Conservation (phyloP, 2,329 filamentous ascomycete species). For the Trichoderma afroharzianum region DNA sequence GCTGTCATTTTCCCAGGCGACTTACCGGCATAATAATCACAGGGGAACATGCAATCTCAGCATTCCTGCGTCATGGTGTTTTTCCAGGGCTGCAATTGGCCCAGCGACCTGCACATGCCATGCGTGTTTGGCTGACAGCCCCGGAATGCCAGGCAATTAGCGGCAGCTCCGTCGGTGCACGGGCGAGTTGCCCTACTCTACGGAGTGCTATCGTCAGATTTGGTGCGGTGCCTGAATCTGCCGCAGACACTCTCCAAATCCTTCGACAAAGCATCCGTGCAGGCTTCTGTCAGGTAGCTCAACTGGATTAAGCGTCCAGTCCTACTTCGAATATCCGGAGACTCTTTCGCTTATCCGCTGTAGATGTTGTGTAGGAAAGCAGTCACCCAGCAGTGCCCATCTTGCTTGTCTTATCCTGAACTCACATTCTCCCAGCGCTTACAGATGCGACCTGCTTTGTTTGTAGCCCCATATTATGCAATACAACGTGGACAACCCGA, state of each 20-base stretch:
- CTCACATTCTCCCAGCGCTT: not conserved
- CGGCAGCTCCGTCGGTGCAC: not conserved
- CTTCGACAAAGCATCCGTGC: not conserved
- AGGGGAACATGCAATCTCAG: slow-evolving; percentile 2
- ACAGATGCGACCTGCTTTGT: not conserved
- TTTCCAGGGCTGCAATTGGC: slow-evolving; percentile 2
- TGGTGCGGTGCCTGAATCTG: not conserved
- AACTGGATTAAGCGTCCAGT: not conserved
- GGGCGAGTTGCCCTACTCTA: not conserved
- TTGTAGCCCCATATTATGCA: not conserved
- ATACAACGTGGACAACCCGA: slow-evolving; percentile 4
- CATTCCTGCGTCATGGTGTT: not conserved
- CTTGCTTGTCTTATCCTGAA: not conserved
- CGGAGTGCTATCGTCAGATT: not conserved
- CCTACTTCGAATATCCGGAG: not conserved
- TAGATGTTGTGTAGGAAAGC: not conserved
- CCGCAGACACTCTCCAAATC: not conserved
- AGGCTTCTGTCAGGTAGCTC: not conserved
- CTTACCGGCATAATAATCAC: not conserved
- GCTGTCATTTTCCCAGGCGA: not conserved
- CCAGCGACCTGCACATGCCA: slow-evolving; percentile 6
- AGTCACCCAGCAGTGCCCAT: not conserved
- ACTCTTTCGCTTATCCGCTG: not conserved
- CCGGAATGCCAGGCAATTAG: not conserved
- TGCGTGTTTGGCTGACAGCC: slow-evolving; percentile 4